These are phyloP conservation scores for Tephrocybe sp. DNA, from an alignment of 768 basidiomycete genomes.

Conservation along the genomic window DNA sequence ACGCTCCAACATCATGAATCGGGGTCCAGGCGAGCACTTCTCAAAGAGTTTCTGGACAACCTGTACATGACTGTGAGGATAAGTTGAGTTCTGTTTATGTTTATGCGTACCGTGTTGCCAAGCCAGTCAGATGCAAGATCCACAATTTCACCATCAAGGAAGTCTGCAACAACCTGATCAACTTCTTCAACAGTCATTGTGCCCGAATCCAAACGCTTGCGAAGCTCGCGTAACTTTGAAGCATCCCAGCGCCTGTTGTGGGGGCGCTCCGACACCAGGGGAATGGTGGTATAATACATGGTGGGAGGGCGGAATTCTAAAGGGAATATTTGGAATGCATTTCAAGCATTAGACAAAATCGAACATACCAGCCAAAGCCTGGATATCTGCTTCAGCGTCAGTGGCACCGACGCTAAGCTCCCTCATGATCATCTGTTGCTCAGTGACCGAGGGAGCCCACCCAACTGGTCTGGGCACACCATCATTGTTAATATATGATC, in stretches of 20 bases:
- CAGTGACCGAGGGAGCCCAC: slow-evolving; percentile 78
- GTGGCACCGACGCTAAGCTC: slow-evolving; percentile 78
- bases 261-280: slow-evolving; percentile 80
- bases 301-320: slow-evolving; percentile 89
- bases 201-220: slow-evolving; percentile 92
- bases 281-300: slow-evolving; percentile 97
- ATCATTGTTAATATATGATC: slow-evolving; percentile 54
- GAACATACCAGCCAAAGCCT: slow-evolving; percentile 80
- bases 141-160: slow-evolving; percentile 92
- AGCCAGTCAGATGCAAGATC: slow-evolving; percentile 98
- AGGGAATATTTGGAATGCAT: slow-evolving; percentile 24
- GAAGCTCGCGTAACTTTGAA: slow-evolving; percentile 88
- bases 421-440: slow-evolving; percentile 97
- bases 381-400: slow-evolving; percentile 84
- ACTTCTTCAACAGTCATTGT: slow-evolving; percentile 83
- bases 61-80: slow-evolving; percentile 31
- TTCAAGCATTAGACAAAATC: slow-evolving; percentile 1
- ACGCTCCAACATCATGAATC: slow-evolving; percentile 91
- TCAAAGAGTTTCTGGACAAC: slow-evolving; percentile 98
- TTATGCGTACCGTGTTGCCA: slow-evolving; percentile 79
- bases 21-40: slow-evolving; percentile 72
- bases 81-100: not conserved
- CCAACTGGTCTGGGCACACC: slow-evolving; percentile 60
- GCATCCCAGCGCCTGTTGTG: slow-evolving; percentile 93
- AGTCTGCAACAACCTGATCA: slow-evolving; percentile 86